Evolutionary conservation across 2,329 filamentous ascomycete genomes (phyloP).

Genomic region (Fusarium sp.): DNA sequence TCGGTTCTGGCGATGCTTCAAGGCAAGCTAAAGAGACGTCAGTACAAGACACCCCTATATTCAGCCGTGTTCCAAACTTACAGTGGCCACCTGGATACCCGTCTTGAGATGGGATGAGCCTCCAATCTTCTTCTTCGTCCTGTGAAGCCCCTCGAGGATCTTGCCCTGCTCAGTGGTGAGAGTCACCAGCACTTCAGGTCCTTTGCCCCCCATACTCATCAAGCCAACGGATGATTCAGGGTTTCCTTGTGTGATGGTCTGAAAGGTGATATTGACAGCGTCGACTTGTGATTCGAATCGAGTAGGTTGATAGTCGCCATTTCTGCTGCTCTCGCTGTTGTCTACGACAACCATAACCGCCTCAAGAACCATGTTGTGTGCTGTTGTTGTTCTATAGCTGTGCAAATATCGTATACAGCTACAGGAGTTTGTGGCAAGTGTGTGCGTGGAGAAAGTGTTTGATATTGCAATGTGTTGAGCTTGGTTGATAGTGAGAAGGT

Average conservation of each 20-base stretch:
- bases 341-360: slow-evolving; percentile 99
- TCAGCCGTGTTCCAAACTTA: slow-evolving; percentile 58
- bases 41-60: background rate
- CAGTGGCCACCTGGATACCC: slow-evolving; percentile 92
- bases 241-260: slow-evolving; percentile 93
- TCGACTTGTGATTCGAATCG: slow-evolving; percentile 97
- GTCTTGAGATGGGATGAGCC: slow-evolving; percentile 89
- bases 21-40: slow-evolving; percentile 73
- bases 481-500: slow-evolving; percentile 42
- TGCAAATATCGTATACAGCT: background rate
- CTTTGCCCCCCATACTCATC: slow-evolving; percentile 98
- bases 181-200: slow-evolving; percentile 96
- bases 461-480: slow-evolving; percentile 27
- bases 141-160: slow-evolving; percentile 90
- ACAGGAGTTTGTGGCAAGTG: background rate
- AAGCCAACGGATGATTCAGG: slow-evolving; percentile 96
- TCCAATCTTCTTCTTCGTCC: slow-evolving; percentile 89
- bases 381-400: slow-evolving; percentile 28
- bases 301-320: slow-evolving; percentile 91
- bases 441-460: background rate
- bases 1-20: slow-evolving; percentile 98
- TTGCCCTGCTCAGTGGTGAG: slow-evolving; percentile 96
- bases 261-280: slow-evolving; percentile 94
- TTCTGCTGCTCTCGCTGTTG: slow-evolving; percentile 98
- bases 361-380: slow-evolving; percentile 92